Evolutionary conservation across 352 stramenopile species (phyloP).

Genomic region (Phytophthora sojae): DNA sequence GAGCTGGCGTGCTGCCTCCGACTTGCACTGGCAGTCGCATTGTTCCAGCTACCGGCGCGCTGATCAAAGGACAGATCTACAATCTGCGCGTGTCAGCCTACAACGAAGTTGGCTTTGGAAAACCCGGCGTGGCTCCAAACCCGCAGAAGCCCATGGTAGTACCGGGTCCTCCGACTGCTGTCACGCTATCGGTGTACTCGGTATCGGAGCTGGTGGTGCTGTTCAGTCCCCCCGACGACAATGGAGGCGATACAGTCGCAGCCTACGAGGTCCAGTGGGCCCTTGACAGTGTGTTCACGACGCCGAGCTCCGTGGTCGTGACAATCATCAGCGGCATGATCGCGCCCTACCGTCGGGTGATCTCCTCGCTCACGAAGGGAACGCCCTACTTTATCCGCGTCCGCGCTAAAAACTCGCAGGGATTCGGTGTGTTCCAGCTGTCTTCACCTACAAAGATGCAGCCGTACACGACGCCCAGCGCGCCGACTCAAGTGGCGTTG

Average conservation of each 20-base stretch:
- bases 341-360: constrained; percentile 64
- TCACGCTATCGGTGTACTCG: constrained; percentile 71
- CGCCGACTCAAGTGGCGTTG: constrained; percentile 85
- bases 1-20: constrained; percentile 71
- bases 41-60: constrained; percentile 64
- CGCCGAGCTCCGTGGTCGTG: constrained; percentile 45
- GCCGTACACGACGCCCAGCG: constrained; percentile 90
- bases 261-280: constrained; percentile 95
- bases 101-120: constrained; percentile 94
- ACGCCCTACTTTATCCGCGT: constrained; percentile 81
- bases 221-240: constrained; percentile 87
- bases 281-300: constrained; percentile 75
- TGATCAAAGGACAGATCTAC: constrained; percentile 94
- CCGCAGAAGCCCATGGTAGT: constrained; percentile 87
- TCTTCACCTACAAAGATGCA: constrained; percentile 92
- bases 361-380: constrained; percentile 70
- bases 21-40: constrained; percentile 84
- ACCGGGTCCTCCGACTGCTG: constrained; percentile 68
- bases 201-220: constrained; percentile 91
- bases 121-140: constrained; percentile 56
- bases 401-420: constrained; percentile 74
- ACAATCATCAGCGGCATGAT: constrained; percentile 61
- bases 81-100: constrained; percentile 95
- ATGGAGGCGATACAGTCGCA: constrained; percentile 88
- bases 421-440: constrained; percentile 80